phyloP scores from a whole-genome alignment of 2,329 filamentous ascomycete species.

The Fusarium hainanense region DNA sequence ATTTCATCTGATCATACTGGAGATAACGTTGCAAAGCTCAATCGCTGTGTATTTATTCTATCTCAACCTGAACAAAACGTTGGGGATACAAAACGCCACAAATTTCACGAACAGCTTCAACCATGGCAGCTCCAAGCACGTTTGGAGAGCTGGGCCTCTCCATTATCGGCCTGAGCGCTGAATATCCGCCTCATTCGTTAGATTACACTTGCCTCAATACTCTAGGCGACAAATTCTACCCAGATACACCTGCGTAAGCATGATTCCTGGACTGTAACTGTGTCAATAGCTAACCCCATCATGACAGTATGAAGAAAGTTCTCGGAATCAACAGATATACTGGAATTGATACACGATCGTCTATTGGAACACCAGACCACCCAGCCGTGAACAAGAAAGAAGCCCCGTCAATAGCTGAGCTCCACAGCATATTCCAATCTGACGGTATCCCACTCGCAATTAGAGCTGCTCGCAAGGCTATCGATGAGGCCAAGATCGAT shows the following conservation, averaged over 20 bases:
- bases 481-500: slow-evolving; percentile 64
- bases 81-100: slow-evolving; percentile 28
- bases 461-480: slow-evolving; percentile 64
- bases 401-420: slow-evolving; percentile 64
- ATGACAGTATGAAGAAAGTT: slow-evolving; percentile 69
- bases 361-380: slow-evolving; percentile 70
- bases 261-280: not conserved
- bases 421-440: slow-evolving; percentile 66
- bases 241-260: slow-evolving; percentile 67
- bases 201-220: slow-evolving; percentile 62
- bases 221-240: slow-evolving; percentile 67
- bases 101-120: slow-evolving; percentile 3
- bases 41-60: not conserved
- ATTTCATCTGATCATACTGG: not conserved
- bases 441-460: slow-evolving; percentile 69
- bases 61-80: slow-evolving; percentile 32
- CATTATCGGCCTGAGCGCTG: slow-evolving; percentile 67
- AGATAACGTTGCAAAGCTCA: not conserved
- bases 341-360: slow-evolving; percentile 71
- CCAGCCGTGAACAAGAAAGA: slow-evolving; percentile 67
- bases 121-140: slow-evolving; percentile 56
- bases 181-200: slow-evolving; percentile 69
- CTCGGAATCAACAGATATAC: slow-evolving; percentile 72
- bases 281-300: not conserved
- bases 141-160: slow-evolving; percentile 68